Evolutionary conservation across 768 basidiomycete species (phyloP), one percentile per base, ranked within the genome.

Genomic region (Tylopilus intermedius): DNA sequence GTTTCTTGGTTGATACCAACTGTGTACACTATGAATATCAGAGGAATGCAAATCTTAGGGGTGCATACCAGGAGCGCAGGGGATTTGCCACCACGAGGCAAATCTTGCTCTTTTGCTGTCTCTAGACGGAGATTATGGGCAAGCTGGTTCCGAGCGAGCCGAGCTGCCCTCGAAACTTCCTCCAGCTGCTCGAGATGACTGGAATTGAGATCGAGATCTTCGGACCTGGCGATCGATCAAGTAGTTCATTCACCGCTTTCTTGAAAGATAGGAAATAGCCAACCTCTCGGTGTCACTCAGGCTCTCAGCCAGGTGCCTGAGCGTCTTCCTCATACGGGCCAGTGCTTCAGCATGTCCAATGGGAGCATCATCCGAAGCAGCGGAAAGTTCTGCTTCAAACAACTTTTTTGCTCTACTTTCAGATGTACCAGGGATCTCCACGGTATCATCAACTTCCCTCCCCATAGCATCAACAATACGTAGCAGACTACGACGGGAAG

Each of bases 401-500:
- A 47, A 58, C 51, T 39, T 56, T 52, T 63, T 49, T 55, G 50
- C 26, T 53, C 43, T 47, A 51, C 43, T 55, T 27, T 58, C 51
- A 29, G 60, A 55, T 30, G 59, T 50, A 41, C 68, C 71, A 45
- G 77, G 71, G 22, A 81, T 33, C 45, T 52, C 50, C 41, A 54
- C 32, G 8, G 57, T 42, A 41, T 71, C 72, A 49, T 77, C 74
- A 14, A 86, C 71, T 58, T 83, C 80, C 48, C 72, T 76, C 8
- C 86, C 87, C 79, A 85, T 82, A 5, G 83, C 83, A 62, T 90
- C 86, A 39, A 87, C 76, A 32, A 88, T 70, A 40, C 84, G 78
- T 46, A 88, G 72, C 24, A 66, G 60, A 55, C 73, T 78, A 58
- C 65, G 75, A 47, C 47, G 67, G 26, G 57, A 57, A 13, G 60